These are phyloP conservation scores for Thielaviopsis populi DNA, from an alignment of 2,329 filamentous ascomycete species.

Conservation along the genomic window DNA sequence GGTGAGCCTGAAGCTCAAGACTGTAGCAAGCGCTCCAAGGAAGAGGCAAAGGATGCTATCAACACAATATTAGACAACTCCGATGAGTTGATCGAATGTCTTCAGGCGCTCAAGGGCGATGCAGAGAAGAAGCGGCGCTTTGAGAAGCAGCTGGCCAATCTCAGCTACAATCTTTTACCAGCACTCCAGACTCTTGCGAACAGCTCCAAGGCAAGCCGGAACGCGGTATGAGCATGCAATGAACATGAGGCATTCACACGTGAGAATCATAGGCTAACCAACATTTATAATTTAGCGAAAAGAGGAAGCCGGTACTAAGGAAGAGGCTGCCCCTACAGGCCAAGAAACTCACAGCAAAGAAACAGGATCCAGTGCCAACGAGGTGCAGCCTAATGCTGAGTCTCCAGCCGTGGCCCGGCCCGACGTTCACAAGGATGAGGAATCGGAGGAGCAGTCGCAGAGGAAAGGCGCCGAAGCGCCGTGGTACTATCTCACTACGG, in stretches of 20 bases:
- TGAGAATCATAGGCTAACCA: not conserved
- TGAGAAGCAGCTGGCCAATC: slow-evolving; percentile 15
- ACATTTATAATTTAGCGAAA: not conserved
- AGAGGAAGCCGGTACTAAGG: not conserved
- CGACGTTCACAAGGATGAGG: not conserved
- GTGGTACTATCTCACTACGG: slow-evolving; percentile 24
- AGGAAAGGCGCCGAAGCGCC: slow-evolving; percentile 17
- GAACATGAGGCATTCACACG: not conserved
- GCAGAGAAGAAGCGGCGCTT: slow-evolving; percentile 19
- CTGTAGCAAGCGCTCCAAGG: slow-evolving; percentile 18
- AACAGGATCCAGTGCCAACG: not conserved
- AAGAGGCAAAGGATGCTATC: slow-evolving; percentile 21
- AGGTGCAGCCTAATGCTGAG: not conserved
- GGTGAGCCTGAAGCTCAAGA: slow-evolving; percentile 4
- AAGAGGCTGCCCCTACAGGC: not conserved
- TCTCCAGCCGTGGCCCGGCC: not conserved
- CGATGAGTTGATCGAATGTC: slow-evolving; percentile 27
- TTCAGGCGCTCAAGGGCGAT: slow-evolving; percentile 24
- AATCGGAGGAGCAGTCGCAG: not conserved
- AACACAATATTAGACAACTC: slow-evolving; percentile 24
- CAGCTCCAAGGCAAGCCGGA: slow-evolving; percentile 5
- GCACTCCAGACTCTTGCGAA: slow-evolving; percentile 20
- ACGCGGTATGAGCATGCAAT: slow-evolving; percentile 3
- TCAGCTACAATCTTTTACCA: slow-evolving; percentile 22
- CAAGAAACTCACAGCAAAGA: not conserved